phyloP scores from a whole-genome alignment of 305 asterid genomes.

The Fraxinus floribunda region DNA sequence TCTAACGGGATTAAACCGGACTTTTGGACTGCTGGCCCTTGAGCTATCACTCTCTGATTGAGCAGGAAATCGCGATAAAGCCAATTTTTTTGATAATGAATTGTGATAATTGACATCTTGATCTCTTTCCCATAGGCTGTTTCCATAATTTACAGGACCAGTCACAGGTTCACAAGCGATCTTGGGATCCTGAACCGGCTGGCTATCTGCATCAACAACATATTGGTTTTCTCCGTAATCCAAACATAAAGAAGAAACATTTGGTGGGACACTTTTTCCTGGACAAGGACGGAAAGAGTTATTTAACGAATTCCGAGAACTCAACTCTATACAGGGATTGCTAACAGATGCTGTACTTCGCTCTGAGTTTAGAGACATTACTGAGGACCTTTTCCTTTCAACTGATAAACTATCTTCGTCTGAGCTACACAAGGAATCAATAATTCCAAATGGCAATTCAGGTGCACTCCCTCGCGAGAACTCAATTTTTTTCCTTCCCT shows the following conservation, averaged over 20 bases:
- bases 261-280: slow-evolving; percentile 26
- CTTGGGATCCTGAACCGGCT: slow-evolving; percentile 26
- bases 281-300: slow-evolving; percentile 26
- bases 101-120: slow-evolving; percentile 38
- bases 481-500: slow-evolving; percentile 75
- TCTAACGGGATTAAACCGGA: slow-evolving; percentile 50
- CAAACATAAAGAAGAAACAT: slow-evolving; percentile 22
- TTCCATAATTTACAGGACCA: slow-evolving; percentile 26
- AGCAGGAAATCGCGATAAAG: slow-evolving; percentile 64
- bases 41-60: slow-evolving; percentile 52
- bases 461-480: slow-evolving; percentile 47
- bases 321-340: not conserved
- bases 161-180: slow-evolving; percentile 24
- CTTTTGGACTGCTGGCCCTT: slow-evolving; percentile 48
- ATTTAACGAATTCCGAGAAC: slow-evolving; percentile 21
- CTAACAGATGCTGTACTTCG: slow-evolving; percentile 30
- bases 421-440: slow-evolving; percentile 70
- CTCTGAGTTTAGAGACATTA: slow-evolving; percentile 39
- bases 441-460: slow-evolving; percentile 50
- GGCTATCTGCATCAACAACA: slow-evolving; percentile 12
- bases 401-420: slow-evolving; percentile 50
- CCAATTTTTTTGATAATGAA: slow-evolving; percentile 64
- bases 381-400: slow-evolving; percentile 40
- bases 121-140: slow-evolving; percentile 29
- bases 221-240: slow-evolving; percentile 27